Evolutionary conservation across 2,329 filamentous ascomycete genomes (phyloP).

Genomic region (Verticillium nubilum): DNA sequence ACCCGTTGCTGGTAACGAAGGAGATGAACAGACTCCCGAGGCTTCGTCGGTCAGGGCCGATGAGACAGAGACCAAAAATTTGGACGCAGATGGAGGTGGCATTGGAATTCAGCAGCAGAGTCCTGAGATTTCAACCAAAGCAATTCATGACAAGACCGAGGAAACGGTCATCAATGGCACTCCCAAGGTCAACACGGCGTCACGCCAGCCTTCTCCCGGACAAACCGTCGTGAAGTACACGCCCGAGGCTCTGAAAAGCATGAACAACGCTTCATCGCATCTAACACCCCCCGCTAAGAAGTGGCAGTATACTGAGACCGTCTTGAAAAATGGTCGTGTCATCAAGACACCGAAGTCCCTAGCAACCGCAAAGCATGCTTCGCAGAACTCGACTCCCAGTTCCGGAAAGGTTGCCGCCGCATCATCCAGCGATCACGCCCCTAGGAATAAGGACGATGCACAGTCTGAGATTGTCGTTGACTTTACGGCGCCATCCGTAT

Average conservation of each 20-base stretch:
- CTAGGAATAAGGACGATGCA: neutral
- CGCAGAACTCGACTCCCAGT: neutral
- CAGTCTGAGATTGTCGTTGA: neutral
- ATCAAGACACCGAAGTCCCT: neutral
- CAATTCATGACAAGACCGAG: neutral
- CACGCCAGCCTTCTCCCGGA: neutral
- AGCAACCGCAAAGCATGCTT: neutral
- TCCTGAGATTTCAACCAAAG: no score
- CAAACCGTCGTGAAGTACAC: neutral
- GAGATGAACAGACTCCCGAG: neutral
- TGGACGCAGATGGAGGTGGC: no score
- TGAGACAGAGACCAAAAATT: no score
- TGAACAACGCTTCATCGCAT: neutral
- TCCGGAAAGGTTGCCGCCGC: neutral
- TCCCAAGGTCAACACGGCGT: no score
- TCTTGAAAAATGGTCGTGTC: neutral
- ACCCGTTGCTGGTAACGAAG: no score
- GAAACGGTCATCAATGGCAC: no score
- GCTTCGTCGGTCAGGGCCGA: neutral
- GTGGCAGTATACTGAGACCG: neutral
- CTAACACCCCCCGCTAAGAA: neutral
- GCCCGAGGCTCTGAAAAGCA: neutral
- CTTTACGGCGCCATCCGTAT: neutral
- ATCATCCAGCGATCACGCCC: neutral
- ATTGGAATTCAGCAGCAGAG: no score